Conservation (phyloP, 495 filamentous ascomycete species). For the Hypoxylon rickii region DNA sequence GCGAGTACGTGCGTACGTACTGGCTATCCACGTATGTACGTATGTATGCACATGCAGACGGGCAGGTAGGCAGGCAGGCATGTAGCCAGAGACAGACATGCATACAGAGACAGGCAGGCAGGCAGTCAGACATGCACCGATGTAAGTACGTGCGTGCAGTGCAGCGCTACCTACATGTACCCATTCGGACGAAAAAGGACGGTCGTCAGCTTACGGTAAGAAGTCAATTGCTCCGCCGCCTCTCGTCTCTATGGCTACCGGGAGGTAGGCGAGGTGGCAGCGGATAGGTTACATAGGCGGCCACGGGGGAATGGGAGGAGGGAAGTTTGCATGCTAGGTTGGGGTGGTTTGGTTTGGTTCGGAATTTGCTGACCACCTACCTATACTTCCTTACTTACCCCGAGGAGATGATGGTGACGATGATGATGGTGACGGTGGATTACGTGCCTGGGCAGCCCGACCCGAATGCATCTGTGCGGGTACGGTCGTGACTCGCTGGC, state of each 20-base stretch:
- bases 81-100: too few relatives aligned
- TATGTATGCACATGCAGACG: background rate
- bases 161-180: background rate
- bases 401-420: too few relatives aligned
- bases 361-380: background rate
- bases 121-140: too few relatives aligned
- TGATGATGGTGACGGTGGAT: too few relatives aligned
- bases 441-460: conserved; percentile 32
- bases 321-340: background rate
- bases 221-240: conserved; percentile 17
- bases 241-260: too few relatives aligned
- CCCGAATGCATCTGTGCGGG: conserved; percentile 3
- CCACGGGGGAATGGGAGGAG: background rate
- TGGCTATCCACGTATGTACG: background rate
- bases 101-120: too few relatives aligned
- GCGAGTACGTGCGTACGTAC: too few relatives aligned
- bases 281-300: too few relatives aligned
- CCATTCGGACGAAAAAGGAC: background rate
- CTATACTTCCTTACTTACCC: too few relatives aligned
- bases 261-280: too few relatives aligned
- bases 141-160: background rate
- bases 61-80: too few relatives aligned
- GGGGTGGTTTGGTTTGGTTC: background rate
- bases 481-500: background rate
- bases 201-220: conserved; percentile 5